Percentiles rank a stretch among this genome's conserved stretches.
These are phyloP conservation scores for Didymella lethalis DNA, from an alignment of 2,329 filamentous ascomycete genomes.

Conservation along the genomic window DNA sequence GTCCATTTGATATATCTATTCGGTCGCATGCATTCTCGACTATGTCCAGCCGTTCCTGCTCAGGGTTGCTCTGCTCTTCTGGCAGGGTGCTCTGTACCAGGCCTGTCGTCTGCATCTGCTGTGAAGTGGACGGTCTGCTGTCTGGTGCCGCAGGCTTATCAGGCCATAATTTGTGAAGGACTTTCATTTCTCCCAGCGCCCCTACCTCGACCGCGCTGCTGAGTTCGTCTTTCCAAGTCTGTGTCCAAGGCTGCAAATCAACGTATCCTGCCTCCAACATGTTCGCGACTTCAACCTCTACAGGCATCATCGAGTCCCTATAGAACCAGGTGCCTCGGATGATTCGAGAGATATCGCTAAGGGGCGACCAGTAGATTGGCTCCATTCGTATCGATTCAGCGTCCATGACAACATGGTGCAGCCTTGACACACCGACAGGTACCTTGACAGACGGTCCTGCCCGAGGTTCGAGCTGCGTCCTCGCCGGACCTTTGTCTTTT, in stretches of 20 bases:
- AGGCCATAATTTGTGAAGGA: conserved; percentile 84
- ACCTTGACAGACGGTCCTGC: conserved; percentile 64
- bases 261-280: conserved; percentile 90
- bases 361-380: conserved; percentile 96
- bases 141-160: conserved; percentile 64
- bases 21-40: conserved; percentile 57
- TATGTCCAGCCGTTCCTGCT: conserved; percentile 54
- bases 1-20: conserved; percentile 58
- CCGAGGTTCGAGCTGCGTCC: conserved; percentile 33
- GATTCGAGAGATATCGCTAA: conserved; percentile 86
- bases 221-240: conserved; percentile 92
- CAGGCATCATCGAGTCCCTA: conserved; percentile 89
- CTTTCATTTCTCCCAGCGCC: conserved; percentile 87
- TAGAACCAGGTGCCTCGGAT: conserved; percentile 96
- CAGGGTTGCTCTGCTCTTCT: conserved; percentile 51
- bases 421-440: conserved; percentile 85
- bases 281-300: conserved; percentile 86
- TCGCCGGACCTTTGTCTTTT: conserved; percentile 42
- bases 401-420: conserved; percentile 88
- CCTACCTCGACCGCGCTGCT: conserved; percentile 90
- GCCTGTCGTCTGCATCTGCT: conserved; percentile 38
- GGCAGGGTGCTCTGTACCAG: conserved; percentile 46
- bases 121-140: conserved; percentile 54
- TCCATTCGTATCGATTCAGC: conserved; percentile 73
- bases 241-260: conserved; percentile 85